Base-by-base conservation (phyloP, 2,329 filamentous ascomycete species). In the Biscogniauxia mediterranea region DNA sequence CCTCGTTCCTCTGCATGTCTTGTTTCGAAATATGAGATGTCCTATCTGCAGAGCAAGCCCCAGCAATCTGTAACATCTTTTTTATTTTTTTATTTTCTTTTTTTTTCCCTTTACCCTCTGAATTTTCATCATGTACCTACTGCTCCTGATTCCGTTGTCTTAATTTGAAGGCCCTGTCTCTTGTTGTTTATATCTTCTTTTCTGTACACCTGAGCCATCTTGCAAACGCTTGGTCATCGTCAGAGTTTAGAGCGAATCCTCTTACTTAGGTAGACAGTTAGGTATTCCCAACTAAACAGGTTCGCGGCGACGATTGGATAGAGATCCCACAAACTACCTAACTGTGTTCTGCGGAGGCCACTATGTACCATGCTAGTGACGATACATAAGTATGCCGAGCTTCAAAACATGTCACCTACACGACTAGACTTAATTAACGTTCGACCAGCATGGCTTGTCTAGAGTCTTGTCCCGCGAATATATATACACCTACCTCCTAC, bases 1-100 rank as follows among this genome's bases (percentile, higher is more conserved):
- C 21, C 51, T 62, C 56, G n/a, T 57, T 59, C 51, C 59, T 58
- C 59, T 54, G 62, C 57, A 63, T 55, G 63, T 67, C 65, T 67
- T 56, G 58, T 60, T 57, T 63, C 61, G 61, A 68, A 68, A 68
- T 46, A 17, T 46, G 38, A n/a, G 13, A 46, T 46, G 13, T n/a
- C 17, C 66, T 62, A 54, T 66, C 55, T 59, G 61, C 52, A 59
- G 56, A 54, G 56, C 49, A 17, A 46, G 38, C 15, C 38, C 38
- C 38, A 11, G 17, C 15, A 5, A 17, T 46, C 38, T 46, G 38
- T n/a, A n/a, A 17, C 38, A 42, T 42, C 38, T 42, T 7, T 42
- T 3, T 42, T 42, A n/a, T 42, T 42, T 17, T 42, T 42, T 17
- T 15, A 5, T 42, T 15, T 42, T 42, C 38, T 7, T 6, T 46